Evolutionary conservation across 345 rosid species (phyloP).

Genomic region (Sisymbrium irio): DNA sequence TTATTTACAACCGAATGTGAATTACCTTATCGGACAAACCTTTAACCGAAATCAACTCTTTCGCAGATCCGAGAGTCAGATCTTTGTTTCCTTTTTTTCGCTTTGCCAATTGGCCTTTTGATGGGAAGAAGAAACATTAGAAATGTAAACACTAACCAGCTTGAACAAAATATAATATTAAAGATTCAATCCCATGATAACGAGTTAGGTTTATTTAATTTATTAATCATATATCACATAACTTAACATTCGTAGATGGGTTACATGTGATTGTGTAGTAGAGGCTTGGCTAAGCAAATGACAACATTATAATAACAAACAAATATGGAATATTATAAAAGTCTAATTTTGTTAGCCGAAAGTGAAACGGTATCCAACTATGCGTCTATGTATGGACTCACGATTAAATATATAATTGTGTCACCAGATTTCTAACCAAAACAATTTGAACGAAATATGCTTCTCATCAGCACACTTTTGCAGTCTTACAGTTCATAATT

Average conservation of each 20-base stretch:
- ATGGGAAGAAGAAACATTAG: too few relatives aligned
- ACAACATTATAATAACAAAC: slow-evolving; percentile 13
- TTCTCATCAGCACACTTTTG: slow-evolving; percentile 22
- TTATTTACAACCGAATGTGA: too few relatives aligned
- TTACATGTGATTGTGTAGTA: slow-evolving; percentile 24
- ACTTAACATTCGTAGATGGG: background rate
- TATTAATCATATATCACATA: background rate
- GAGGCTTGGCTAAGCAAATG: slow-evolving; percentile 25
- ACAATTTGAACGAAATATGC: background rate
- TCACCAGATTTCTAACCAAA: slow-evolving; percentile 25
- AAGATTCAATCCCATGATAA: too few relatives aligned
- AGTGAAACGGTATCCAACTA: slow-evolving; percentile 26
- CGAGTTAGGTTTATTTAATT: background rate
- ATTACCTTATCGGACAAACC: too few relatives aligned
- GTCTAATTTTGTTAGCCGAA: slow-evolving; percentile 31
- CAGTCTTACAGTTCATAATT: slow-evolving; percentile 35
- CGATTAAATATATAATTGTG: background rate
- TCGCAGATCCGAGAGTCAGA: too few relatives aligned
- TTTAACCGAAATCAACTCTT: too few relatives aligned
- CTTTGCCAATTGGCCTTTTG: too few relatives aligned
- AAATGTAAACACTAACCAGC: too few relatives aligned
- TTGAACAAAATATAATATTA: too few relatives aligned
- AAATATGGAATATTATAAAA: background rate
- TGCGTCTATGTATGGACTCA: background rate
- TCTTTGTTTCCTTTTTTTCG: too few relatives aligned